A percentile compares a stretch with the other conserved stretches of the same genome.
phyloP scores from a whole-genome alignment of 2,329 filamentous ascomycete genomes.

The Chrysoporthe cubensis region DNA sequence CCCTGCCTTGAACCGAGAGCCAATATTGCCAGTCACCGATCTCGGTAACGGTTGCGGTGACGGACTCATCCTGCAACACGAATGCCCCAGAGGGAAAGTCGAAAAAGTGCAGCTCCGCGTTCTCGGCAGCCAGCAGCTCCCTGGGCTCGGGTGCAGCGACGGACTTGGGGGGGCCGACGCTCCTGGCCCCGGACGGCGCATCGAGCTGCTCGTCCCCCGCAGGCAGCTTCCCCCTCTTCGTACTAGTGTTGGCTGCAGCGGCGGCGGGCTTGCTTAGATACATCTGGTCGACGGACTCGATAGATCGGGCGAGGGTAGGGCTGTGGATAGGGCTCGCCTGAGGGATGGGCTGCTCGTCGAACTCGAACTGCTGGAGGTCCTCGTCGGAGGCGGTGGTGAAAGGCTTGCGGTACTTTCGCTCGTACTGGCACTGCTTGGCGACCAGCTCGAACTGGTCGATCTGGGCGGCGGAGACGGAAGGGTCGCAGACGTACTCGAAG shows the following conservation, averaged over 20 bases:
- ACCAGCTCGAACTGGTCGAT: constrained; percentile 81
- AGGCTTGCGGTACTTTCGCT: constrained; percentile 86
- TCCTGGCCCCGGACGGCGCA: constrained; percentile 40
- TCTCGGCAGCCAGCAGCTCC: constrained; percentile 75
- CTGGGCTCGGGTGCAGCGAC: constrained; percentile 70
- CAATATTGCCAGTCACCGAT: constrained; percentile 94
- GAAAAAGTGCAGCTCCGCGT: constrained; percentile 88
- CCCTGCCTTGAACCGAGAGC: constrained; percentile 79
- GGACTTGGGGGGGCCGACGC: constrained; percentile 51
- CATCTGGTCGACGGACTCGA: constrained; percentile 63
- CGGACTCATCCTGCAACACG: constrained; percentile 73
- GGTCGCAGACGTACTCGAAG: constrained; percentile 97
- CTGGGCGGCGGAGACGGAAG: constrained; percentile 68
- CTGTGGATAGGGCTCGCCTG: constrained; percentile 66
- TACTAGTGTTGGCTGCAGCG: constrained; percentile 47
- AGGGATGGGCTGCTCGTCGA: constrained; percentile 68
- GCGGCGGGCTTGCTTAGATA: constrained; percentile 48
- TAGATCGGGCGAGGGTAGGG: constrained; percentile 57
- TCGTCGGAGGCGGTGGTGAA: constrained; percentile 79
- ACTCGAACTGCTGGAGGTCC: constrained; percentile 83
- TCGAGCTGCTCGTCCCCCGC: constrained; percentile 33
- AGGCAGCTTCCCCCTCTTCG: constrained; percentile 45
- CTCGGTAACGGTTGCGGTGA: constrained; percentile 82
- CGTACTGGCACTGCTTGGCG: constrained; percentile 94
- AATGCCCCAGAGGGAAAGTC: constrained; percentile 89